Percentiles rank a stretch among this genome's conserved stretches.
Conservation (phyloP, 2,329 filamentous ascomycete species). For the Beauveria brongniartii region DNA sequence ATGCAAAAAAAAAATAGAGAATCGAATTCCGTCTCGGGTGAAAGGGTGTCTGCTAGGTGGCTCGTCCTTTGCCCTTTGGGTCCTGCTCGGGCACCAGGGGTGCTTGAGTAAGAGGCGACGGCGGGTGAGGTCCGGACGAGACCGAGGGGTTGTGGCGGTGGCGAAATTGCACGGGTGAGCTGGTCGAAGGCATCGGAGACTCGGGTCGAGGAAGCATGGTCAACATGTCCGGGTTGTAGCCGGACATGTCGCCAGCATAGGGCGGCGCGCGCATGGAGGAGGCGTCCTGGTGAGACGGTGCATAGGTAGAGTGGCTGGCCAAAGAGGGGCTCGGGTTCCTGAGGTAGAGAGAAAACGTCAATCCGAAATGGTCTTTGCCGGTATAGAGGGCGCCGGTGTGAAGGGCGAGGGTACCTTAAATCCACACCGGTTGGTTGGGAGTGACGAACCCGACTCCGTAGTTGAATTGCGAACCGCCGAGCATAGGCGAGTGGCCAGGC, state of each 20-base stretch:
- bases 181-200: conserved; percentile 31
- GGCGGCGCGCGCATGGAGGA: conserved; percentile 27
- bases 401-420: conserved; percentile 35
- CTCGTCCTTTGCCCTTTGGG: conserved; percentile 29
- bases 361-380: conserved; percentile 38
- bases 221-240: conserved; percentile 29
- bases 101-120: conserved; percentile 27
- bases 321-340: conserved; percentile 30
- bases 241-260: conserved; percentile 31
- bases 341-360: conserved; percentile 40
- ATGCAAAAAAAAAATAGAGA: conserved; percentile 13
- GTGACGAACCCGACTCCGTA: conserved; percentile 51
- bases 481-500: conserved; percentile 37
- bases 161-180: conserved; percentile 22
- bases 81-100: conserved; percentile 23
- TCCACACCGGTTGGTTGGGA: conserved; percentile 56
- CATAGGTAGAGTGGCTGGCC: conserved; percentile 36
- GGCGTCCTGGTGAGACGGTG: conserved; percentile 34
- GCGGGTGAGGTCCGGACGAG: conserved; percentile 27
- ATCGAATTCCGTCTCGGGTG: background rate
- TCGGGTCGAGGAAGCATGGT: conserved; percentile 38
- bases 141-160: conserved; percentile 29
- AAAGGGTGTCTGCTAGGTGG: conserved; percentile 22
- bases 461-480: conserved; percentile 36
- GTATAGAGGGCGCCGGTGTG: conserved; percentile 31